These are phyloP conservation scores for Nematocida ironsii DNA, from an alignment of 371 early-diverging fungal species.

Conservation along the genomic window DNA sequence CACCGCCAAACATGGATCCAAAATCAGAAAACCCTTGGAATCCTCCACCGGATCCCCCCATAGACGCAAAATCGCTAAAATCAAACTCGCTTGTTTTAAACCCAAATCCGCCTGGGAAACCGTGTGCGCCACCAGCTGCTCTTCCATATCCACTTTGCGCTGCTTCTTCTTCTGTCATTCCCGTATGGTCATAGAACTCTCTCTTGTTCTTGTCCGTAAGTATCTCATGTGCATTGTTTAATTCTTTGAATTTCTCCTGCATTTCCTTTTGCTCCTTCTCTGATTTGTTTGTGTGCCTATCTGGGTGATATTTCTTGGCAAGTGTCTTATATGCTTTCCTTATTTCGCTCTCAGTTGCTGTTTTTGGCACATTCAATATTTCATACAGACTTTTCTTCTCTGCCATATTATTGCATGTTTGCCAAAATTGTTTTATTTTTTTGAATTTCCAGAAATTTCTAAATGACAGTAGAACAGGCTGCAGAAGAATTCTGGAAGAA, in stretches of 20 bases:
- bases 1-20: conserved; percentile 4
- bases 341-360: conserved; percentile 78
- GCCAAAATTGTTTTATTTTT: conserved; percentile 25
- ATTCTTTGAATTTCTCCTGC: conserved; percentile 73
- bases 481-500: neutral
- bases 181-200: conserved; percentile 42
- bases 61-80: neutral
- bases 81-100: neutral
- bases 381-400: conserved; percentile 58
- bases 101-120: neutral
- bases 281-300: conserved; percentile 78
- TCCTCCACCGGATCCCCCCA: neutral
- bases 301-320: conserved; percentile 85
- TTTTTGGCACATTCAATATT: conserved; percentile 78
- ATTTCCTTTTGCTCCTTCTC: conserved; percentile 82
- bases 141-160: neutral
- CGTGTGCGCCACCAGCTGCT: neutral
- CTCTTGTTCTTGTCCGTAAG: conserved; percentile 36
- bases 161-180: conserved; percentile 22
- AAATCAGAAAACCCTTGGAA: neutral
- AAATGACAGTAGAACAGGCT: neutral
- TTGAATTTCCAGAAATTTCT: conserved; percentile 45
- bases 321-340: conserved; percentile 90
- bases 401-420: conserved; percentile 32
- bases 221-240: conserved; percentile 51